These are phyloP conservation scores for Boletus vermiculosoides DNA, from an alignment of 768 basidiomycete genomes.

Conservation along the genomic window DNA sequence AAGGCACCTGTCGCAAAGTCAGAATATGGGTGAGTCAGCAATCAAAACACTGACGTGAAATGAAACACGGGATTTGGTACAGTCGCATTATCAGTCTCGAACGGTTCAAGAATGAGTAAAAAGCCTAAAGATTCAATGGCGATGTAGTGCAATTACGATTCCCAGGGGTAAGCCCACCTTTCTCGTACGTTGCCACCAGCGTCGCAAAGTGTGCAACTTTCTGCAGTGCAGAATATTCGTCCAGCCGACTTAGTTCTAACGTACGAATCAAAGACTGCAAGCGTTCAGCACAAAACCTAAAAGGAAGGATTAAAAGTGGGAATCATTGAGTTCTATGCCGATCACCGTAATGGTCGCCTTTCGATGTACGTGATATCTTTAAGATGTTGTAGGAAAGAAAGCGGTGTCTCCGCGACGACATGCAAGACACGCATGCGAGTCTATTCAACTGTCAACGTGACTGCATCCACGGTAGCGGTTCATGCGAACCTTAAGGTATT, in stretches of 20 bases:
- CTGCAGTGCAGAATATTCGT: constrained; percentile 89
- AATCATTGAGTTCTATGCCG: constrained; percentile 3
- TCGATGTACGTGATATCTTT: constrained; percentile 99
- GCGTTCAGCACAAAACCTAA: constrained; percentile 94
- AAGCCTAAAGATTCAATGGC: constrained; percentile 58
- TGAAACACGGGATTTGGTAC: constrained; percentile 99
- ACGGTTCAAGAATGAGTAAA: constrained; percentile 94
- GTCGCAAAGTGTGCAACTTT: constrained; percentile 97
- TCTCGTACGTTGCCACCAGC: constrained; percentile 96
- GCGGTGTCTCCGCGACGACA: constrained; percentile 96
- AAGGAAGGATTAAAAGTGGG: not conserved
- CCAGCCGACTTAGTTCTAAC: constrained; percentile 81
- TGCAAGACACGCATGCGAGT: constrained; percentile 99
- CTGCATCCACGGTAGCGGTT: not conserved
- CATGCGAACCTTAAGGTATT: constrained; percentile 84
- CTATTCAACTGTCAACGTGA: constrained; percentile 32
- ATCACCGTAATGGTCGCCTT: constrained; percentile 82
- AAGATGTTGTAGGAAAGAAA: constrained; percentile 95
- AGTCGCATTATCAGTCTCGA: constrained; percentile 97
- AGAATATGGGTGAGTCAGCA: not conserved
- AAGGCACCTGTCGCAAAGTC: constrained; percentile 65
- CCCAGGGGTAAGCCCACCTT: constrained; percentile 49
- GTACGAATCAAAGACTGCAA: constrained; percentile 93
- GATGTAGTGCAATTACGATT: not conserved
- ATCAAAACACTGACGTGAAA: constrained; percentile 65